Evolutionary conservation across 495 filamentous ascomycete species (phyloP), one percentile per base, ranked within the genome.

Genomic region (Parmelia sp.): DNA sequence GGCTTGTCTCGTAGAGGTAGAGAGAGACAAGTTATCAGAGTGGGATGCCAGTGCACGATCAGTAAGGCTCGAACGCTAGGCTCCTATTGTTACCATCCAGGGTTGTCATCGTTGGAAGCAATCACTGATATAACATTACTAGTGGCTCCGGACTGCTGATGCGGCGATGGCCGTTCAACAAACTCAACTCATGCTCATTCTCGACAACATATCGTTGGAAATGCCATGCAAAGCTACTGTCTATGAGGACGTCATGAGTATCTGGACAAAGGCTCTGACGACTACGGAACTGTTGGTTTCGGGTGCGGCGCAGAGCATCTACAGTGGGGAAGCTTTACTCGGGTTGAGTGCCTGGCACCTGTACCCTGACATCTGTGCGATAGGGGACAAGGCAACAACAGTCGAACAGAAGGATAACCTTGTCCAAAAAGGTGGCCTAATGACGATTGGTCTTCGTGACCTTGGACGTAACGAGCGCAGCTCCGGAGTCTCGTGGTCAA

Each of bases 321-420:
- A 72, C 0, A 39, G 58, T 37, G 73, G 71, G 0, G 69, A 63
- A 19, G 58, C 72, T 4, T 64, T 79, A 11, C 69, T 78, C 19
- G 76, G 60, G 19, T 39, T 79, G 4, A 69, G 68, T 27, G 62
- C 75, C 10, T 79, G 75, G 76, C 76, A 79, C 69, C 19, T 78
- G 19, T 77, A 73, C 56, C 76, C 74, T 2, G 70, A 78, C 53
- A 65, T 79, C 49, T 19, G 68, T 35, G 65, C 70, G 31, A 15
- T 70, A 0, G 60, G 64, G 11, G 27, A 33, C 31, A 56, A 19
- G 21, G 44, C 19, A 1, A 19, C 6, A 3, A 5, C 21, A n/a
- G 42, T 73, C 44, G 36, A 65, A 25, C 67, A 69, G 35, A 39
- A 66, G 11, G 72, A 74, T 55, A n/a, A n/a, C n/a, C n/a, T n/a